Evolutionary conservation across 352 stramenopile species (phyloP), one percentile per base, ranked within the genome.

Genomic region (Phytophthora fragariaefolia): DNA sequence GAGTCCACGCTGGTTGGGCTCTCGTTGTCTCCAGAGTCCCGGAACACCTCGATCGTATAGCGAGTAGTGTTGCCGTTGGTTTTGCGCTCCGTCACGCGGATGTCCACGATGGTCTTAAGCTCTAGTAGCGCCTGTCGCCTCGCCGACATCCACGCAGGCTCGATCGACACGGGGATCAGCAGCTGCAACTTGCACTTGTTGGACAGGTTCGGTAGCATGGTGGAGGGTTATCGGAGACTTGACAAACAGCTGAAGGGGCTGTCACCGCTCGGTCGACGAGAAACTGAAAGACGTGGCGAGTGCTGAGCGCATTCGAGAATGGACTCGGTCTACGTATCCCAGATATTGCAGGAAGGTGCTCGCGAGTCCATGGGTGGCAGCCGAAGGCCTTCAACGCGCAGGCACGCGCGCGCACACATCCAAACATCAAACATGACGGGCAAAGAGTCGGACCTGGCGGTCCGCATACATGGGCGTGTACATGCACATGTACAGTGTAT

Each of bases 41-140:
- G 56, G 51, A 65, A 77, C 4, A 74, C 59, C 34, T 77, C 65
- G 12, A 77, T 23, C 10, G 59, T 73, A 38, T 74, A 77, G 13
- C 48, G 51, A 34, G 68, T 51, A 32, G 58, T 72, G 45, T 23
- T 62, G 22, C 47, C 43, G 12, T 61, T 61, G 17, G 50, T 65
- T 15, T 47, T 51, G 38, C 58, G 57, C 26, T 65, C 43, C 5
- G 66, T 46, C 15, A 77, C 65, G 12, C 70, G 70, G 20, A 77
- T 43, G 13, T 56, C 50, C 28, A 68, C 57, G 30, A 77, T 62
- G 46, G 60, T 77, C 28, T 74, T 74, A 26, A 77, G 56, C 15
- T 64, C 45, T 32, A 74, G 43, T 18, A 77, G 42, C 18, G 56
- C 55, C 20, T 57, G 66, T 24, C 70, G 45, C 6, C 70, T 56